Base-by-base conservation (phyloP, 441 rosid species). In the Eruca vesicaria region DNA sequence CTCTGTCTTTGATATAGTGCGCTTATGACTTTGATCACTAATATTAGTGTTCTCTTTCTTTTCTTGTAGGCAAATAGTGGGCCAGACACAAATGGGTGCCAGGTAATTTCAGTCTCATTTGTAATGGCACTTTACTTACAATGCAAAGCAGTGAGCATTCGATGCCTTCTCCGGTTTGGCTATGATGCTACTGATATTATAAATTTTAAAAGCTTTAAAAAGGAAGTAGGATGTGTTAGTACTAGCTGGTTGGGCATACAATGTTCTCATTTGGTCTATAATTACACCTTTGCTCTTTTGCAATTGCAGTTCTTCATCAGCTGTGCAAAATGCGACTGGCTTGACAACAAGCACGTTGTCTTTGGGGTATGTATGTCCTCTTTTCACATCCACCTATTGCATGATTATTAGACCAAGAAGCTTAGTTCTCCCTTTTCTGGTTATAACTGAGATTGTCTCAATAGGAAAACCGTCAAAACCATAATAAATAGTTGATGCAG, bases 321-420 rank as follows among this genome's bases (percentile, higher is more conserved):
- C 2, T 96, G 99, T 48, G 55, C 55, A 48, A 48, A 48, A 48
- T 91, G 98, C 33, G 99, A 96, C 79, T 96, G 99, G 98, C 99
- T 96, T 52, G 98, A 93, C 83, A 89, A 93, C 79, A 90, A 89
- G 86, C 99, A 91, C 72, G 97, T 90, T 9, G 97, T 96, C 71
- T 96, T 91, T 29, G 99, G 98, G 94, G 97, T 93, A 91, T 38
- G 97, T 93, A 91, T 38, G 86, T 71, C 71, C 58, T 76, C 58
- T 35, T 35, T 12, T 19, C 77, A 43, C 26, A 11, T 29, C 12
- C 41, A 3, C 14, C 3, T 33, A 32, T 14, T 61, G 26, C 16
- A 9, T 48, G 2, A 16, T 75, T 20, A 35, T 52, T 61, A 12
- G 9, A 18, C 19, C 28, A 19, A 26, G 26, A 60, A 72, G 11